Base-by-base conservation (phyloP, 1,139 yeast species). In the Blastobotrys proliferans region DNA sequence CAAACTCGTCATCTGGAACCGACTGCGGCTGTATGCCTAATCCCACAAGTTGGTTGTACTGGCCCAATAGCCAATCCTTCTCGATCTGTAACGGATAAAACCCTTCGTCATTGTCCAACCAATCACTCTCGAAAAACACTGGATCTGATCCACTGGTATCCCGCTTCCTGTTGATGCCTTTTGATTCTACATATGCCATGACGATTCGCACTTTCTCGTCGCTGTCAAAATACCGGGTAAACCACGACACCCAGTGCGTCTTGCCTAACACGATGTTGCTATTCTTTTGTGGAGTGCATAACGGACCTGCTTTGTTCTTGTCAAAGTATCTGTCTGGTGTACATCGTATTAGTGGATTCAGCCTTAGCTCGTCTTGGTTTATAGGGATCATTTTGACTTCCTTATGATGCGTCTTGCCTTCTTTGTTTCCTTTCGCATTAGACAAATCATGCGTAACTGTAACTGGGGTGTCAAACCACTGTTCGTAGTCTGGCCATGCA, bases 171-270 rank as follows among this genome's bases (percentile, higher is more conserved):
- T 25, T 20, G 11, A 43, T 35, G 9, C 16, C 20, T 20, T 27
- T 36, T 5, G 38, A 30, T 2, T 75, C 77, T 35, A 84, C 74
- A 51, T 76, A 77, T 1, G 83, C 79, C 50, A 83, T 69, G 59
- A 83, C 94, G 24, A 86, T 54, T 53, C 77, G 77, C 11, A 85
- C 90, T 27, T 76, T 74, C 1, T 68, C 73, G 18, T 69, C 67
- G 25, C 63, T 66, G 49, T 73, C 74, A 57, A 80, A 85, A 54
- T 59, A 73, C 40, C 73, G 70, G 2, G 90, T 73, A 63, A 69
- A 87, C 96, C 96, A 87, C 9, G 92, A 79, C 41, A 84, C 64
- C 58, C 88, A 87, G 57, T 84, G 83, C 0, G 84, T 75, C 46
- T 72, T 65, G 31, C 74, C 94, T 49, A 74, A 62, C 50, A 74